A percentile compares a stretch with the other conserved stretches of the same genome.
phyloP scores from a whole-genome alignment of 768 basidiomycete species.

The Tulasnella calospora region DNA sequence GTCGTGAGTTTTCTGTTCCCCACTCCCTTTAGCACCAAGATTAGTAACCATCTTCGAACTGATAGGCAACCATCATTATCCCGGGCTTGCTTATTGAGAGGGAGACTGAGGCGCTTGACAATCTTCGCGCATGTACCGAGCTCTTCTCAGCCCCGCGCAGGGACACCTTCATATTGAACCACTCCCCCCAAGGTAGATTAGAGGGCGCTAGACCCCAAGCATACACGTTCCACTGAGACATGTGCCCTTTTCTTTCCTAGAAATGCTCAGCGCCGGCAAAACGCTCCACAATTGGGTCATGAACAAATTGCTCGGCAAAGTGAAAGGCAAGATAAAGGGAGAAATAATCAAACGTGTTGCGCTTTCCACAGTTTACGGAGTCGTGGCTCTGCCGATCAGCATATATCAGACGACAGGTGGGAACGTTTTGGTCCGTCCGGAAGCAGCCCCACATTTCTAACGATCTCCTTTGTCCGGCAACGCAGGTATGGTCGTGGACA shows the following conservation, averaged over 20 bases:
- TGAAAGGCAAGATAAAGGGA: conserved; percentile 36
- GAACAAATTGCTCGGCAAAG: conserved; percentile 32
- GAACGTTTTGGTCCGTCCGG: background rate
- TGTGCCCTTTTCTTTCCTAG: conserved; percentile 26
- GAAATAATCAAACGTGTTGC: conserved; percentile 45
- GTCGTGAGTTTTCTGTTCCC: background rate
- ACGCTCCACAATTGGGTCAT: conserved; percentile 35
- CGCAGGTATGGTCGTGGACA: conserved; percentile 30
- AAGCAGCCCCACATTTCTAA: background rate
- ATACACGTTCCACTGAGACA: background rate
- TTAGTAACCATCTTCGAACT: background rate
- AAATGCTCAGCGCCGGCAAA: conserved; percentile 34
- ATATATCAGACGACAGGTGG: conserved; percentile 31
- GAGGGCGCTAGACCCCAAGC: background rate
- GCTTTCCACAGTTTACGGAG: conserved; percentile 41
- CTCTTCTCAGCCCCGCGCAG: conserved; percentile 37
- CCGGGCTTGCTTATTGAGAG: conserved; percentile 42
- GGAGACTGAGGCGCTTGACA: conserved; percentile 33
- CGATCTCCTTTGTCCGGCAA: background rate
- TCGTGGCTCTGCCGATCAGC: conserved; percentile 34
- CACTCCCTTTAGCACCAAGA: background rate
- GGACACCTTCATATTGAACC: conserved; percentile 40
- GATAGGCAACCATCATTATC: conserved; percentile 39
- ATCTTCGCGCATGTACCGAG: conserved; percentile 23
- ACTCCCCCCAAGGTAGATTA: conserved; percentile 24